A percentile compares a stretch with the other conserved stretches of the same genome.
Conservation (phyloP, 2,329 filamentous ascomycete species). For the Penicillium sclerotiorum region DNA sequence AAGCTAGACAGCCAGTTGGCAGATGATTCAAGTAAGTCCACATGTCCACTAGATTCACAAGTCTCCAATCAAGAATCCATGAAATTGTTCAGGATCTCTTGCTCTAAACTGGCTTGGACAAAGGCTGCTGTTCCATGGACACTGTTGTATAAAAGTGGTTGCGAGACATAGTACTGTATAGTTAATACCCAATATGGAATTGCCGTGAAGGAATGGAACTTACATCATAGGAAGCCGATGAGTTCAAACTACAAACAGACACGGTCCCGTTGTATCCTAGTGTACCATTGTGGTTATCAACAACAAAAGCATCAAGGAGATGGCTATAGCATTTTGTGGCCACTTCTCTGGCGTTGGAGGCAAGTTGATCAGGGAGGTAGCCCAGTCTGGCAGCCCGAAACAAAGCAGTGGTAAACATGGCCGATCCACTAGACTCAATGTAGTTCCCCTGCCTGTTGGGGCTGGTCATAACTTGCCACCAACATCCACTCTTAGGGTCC, state of each 20-base stretch:
- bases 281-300: slow-evolving; percentile 51
- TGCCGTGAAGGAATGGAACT: slow-evolving; percentile 16
- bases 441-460: slow-evolving; percentile 58
- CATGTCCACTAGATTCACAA: too few relatives aligned
- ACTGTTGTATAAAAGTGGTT: slow-evolving; percentile 29
- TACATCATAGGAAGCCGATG: slow-evolving; percentile 55
- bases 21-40: too few relatives aligned
- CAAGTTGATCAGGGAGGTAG: not conserved
- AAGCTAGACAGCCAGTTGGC: too few relatives aligned
- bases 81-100: slow-evolving; percentile 15
- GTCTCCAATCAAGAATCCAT: too few relatives aligned
- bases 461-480: slow-evolving; percentile 62
- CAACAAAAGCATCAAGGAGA: slow-evolving; percentile 51
- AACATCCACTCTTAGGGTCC: slow-evolving; percentile 52
- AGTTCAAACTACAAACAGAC: slow-evolving; percentile 54
- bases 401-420: slow-evolving; percentile 60
- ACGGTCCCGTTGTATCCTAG: slow-evolving; percentile 57
- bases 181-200: too few relatives aligned
- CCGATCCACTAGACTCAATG: slow-evolving; percentile 61
- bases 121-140: slow-evolving; percentile 29
- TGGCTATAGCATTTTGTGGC: slow-evolving; percentile 40
- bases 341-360: slow-evolving; percentile 18
- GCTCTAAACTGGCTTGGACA: slow-evolving; percentile 29
- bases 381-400: slow-evolving; percentile 51
- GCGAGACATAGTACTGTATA: slow-evolving; percentile 29